Percentiles rank a stretch among this genome's conserved stretches.
These are phyloP conservation scores for Camellia oleifera DNA, from an alignment of 179 eudicot genomes.

Conservation along the genomic window DNA sequence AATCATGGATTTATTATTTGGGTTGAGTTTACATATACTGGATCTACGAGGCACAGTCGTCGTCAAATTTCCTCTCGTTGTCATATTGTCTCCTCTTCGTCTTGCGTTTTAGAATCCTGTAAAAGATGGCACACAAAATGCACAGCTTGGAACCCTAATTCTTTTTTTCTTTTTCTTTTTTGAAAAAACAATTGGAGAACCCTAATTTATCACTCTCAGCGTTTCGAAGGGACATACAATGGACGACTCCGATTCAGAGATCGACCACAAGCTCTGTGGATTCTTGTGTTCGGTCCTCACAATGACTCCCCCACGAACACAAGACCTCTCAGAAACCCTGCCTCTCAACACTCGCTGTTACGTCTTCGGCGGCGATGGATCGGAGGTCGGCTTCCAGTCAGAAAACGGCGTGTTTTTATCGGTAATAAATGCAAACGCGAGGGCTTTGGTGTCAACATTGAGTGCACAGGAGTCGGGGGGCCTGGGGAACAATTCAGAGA, in stretches of 20 bases:
- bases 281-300: slow-evolving; percentile 50
- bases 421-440: slow-evolving; percentile 13
- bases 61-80: too few relatives aligned
- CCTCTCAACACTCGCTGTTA: slow-evolving; percentile 35
- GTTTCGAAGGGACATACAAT: neutral
- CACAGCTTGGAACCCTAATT: too few relatives aligned
- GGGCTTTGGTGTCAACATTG: neutral
- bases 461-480: slow-evolving; percentile 4
- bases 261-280: slow-evolving; percentile 68
- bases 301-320: slow-evolving; percentile 4
- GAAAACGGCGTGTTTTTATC: slow-evolving; percentile 34
- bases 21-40: too few relatives aligned
- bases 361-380: slow-evolving; percentile 29
- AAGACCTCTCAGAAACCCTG: slow-evolving; percentile 22
- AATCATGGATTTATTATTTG: too few relatives aligned
- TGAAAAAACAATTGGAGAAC: neutral
- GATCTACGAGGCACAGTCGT: too few relatives aligned
- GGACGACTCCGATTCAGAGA: slow-evolving; percentile 23
- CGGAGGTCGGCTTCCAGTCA: slow-evolving; percentile 34
- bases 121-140: too few relatives aligned
- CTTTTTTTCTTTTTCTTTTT: too few relatives aligned
- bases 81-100: too few relatives aligned
- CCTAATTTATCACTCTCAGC: neutral
- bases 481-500: neutral
- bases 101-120: too few relatives aligned